Conservation (phyloP, 768 basidiomycete genomes). For the Trametes punicea region DNA sequence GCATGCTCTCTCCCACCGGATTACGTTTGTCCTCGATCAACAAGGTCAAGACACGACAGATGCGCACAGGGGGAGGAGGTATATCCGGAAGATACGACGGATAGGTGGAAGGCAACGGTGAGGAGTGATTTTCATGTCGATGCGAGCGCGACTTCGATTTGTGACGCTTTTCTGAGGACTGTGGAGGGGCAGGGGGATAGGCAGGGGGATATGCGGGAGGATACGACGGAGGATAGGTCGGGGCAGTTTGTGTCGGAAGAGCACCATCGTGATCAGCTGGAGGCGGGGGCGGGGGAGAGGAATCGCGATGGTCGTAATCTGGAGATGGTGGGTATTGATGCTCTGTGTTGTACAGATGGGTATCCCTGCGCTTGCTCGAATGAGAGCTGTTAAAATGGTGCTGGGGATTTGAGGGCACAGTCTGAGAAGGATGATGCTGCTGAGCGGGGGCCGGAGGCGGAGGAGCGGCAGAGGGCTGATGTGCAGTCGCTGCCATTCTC, state of each 20-base stretch:
- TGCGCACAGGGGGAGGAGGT: constrained; percentile 1
- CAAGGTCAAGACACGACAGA: constrained; percentile 58
- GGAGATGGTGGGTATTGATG: not conserved
- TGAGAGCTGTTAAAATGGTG: not conserved
- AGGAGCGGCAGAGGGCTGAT: not conserved
- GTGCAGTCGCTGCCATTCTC: not conserved
- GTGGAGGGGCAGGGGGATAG: not conserved
- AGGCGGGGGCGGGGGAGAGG: constrained; percentile 1
- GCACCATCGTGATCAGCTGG: not conserved
- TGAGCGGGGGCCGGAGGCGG: not conserved
- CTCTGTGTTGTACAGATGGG: not conserved
- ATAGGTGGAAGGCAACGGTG: not conserved
- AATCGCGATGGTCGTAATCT: not conserved
- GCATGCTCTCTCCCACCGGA: constrained; percentile 49
- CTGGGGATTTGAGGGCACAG: not conserved
- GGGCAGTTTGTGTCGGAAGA: not conserved
- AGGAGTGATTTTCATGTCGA: not conserved
- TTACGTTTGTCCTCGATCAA: constrained; percentile 59
- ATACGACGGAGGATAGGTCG: not conserved
- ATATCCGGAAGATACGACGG: not conserved
- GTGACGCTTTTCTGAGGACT: constrained; percentile 9
- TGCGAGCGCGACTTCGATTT: constrained; percentile 5
- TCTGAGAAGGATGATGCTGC: not conserved
- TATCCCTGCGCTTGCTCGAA: constrained; percentile 3
- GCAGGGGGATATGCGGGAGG: not conserved